phyloP scores from a whole-genome alignment of 768 basidiomycete species.

The Coprinellus micaceus region DNA sequence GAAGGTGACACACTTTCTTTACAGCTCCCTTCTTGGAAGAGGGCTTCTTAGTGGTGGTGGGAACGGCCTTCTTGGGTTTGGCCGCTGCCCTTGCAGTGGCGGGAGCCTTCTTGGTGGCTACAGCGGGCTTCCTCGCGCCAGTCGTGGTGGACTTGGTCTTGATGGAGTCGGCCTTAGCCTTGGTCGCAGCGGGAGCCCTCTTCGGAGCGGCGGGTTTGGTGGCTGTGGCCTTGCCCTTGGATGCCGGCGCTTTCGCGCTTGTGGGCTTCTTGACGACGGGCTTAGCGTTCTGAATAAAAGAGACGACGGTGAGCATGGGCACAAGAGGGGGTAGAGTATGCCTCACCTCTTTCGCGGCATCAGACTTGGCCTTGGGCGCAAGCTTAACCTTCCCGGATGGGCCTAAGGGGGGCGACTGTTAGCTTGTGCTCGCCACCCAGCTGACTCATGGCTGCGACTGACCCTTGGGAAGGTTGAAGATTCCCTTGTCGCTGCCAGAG shows the following conservation, averaged over 20 bases:
- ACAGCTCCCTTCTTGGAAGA: conserved; percentile 30
- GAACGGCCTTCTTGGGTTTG: conserved; percentile 24
- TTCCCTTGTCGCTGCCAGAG: conserved; percentile 44
- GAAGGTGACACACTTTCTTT: conserved; percentile 55
- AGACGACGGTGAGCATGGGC: conserved; percentile 1
- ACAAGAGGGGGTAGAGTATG: conserved; percentile 6
- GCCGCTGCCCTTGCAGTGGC: conserved; percentile 25
- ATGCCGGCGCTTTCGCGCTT: conserved; percentile 10
- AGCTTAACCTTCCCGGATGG: conserved; percentile 54
- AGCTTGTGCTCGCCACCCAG: conserved; percentile 3
- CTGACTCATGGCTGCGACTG: conserved; percentile 11
- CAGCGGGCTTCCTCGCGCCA: conserved; percentile 13
- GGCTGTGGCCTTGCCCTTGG: conserved; percentile 14
- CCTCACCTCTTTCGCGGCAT: conserved; percentile 51
- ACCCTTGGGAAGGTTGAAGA: conserved; percentile 52
- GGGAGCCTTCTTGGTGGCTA: conserved; percentile 23
- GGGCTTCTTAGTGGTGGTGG: conserved; percentile 20
- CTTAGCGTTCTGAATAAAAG: conserved; percentile 36
- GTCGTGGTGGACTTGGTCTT: conserved; percentile 17
- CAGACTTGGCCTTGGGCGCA: conserved; percentile 59
- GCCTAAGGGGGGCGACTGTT: conserved; percentile 19
- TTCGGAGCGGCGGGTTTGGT: conserved; percentile 19
- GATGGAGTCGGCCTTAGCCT: conserved; percentile 6
- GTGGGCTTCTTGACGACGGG: conserved; percentile 39
- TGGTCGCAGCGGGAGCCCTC: conserved; percentile 15